Percentiles rank a stretch among this genome's conserved stretches.
phyloP scores from a whole-genome alignment of 768 basidiomycete species.

The Fistulinella prunicolor region DNA sequence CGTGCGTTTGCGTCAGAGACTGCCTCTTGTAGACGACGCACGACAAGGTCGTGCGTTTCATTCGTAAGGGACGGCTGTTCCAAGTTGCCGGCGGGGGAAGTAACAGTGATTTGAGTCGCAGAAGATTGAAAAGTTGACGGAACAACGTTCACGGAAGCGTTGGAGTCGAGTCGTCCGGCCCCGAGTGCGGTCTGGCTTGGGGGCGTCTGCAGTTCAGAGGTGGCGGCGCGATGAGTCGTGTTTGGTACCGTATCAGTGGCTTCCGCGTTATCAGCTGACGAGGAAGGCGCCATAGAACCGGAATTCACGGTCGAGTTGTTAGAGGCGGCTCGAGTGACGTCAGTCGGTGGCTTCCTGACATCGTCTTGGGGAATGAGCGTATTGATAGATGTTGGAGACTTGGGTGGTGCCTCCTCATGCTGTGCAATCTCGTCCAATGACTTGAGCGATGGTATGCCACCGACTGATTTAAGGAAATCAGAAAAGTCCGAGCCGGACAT shows the following conservation, averaged over 20 bases:
- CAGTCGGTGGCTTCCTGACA: background rate
- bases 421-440: constrained; percentile 46
- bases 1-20: constrained; percentile 58
- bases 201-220: constrained; percentile 33
- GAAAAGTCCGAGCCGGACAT: constrained; percentile 81
- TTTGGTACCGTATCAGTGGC: constrained; percentile 13
- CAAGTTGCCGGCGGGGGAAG: constrained; percentile 37
- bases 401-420: constrained; percentile 35
- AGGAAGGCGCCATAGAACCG: background rate
- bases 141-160: constrained; percentile 17
- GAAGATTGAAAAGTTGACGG: constrained; percentile 4
- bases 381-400: constrained; percentile 19
- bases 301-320: background rate
- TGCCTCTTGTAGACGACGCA: constrained; percentile 56
- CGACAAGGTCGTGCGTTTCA: constrained; percentile 46
- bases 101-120: constrained; percentile 42
- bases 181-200: constrained; percentile 4
- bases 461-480: constrained; percentile 61
- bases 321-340: background rate
- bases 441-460: constrained; percentile 46
- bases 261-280: constrained; percentile 5
- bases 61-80: constrained; percentile 22
- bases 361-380: constrained; percentile 14
- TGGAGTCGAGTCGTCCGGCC: constrained; percentile 28
- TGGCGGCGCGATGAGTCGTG: constrained; percentile 20